These are phyloP conservation scores for Kickxella alabastrina DNA, from an alignment of 192 early-diverging fungal species.

Conservation along the genomic window DNA sequence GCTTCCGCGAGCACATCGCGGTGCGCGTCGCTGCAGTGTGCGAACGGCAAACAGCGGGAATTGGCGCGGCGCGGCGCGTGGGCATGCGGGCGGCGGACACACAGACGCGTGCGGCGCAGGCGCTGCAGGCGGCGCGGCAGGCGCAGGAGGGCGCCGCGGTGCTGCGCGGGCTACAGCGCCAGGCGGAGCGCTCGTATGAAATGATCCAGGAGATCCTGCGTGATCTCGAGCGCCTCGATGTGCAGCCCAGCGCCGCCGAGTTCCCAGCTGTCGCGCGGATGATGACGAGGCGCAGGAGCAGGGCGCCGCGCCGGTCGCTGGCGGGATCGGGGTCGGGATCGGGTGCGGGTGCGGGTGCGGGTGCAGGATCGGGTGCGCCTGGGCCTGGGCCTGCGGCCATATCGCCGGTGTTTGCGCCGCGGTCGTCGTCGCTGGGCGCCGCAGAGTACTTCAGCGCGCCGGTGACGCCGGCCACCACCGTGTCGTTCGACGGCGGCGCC, in stretches of 20 bases:
- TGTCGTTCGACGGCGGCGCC: constrained; percentile 44
- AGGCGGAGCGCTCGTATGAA: constrained; percentile 50
- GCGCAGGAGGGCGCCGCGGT: constrained; percentile 30
- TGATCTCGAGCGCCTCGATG: constrained; percentile 47
- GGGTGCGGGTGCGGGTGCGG: neutral
- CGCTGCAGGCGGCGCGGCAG: constrained; percentile 30
- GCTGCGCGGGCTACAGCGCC: constrained; percentile 38
- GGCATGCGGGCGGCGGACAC: constrained; percentile 27
- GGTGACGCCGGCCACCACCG: constrained; percentile 23
- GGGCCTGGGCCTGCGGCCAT: neutral
- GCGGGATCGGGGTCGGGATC: constrained; percentile 5
- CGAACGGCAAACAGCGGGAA: constrained; percentile 33
- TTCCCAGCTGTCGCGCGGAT: constrained; percentile 13
- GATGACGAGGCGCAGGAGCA: constrained; percentile 11
- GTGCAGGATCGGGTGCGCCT: constrained; percentile 1
- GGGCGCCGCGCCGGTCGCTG: too few relatives aligned
- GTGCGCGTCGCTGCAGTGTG: constrained; percentile 36
- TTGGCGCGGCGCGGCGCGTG: constrained; percentile 29
- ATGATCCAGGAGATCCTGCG: constrained; percentile 45
- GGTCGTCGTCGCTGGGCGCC: constrained; percentile 24
- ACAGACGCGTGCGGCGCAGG: constrained; percentile 14
- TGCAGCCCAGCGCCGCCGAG: constrained; percentile 16
- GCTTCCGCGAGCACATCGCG: constrained; percentile 43
- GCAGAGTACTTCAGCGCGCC: constrained; percentile 20
- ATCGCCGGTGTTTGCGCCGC: constrained; percentile 26